Percentiles rank a stretch among this genome's conserved stretches.
These are phyloP conservation scores for Blastobotrys buckinghamii DNA, from an alignment of 1,139 yeast genomes.

Conservation along the genomic window DNA sequence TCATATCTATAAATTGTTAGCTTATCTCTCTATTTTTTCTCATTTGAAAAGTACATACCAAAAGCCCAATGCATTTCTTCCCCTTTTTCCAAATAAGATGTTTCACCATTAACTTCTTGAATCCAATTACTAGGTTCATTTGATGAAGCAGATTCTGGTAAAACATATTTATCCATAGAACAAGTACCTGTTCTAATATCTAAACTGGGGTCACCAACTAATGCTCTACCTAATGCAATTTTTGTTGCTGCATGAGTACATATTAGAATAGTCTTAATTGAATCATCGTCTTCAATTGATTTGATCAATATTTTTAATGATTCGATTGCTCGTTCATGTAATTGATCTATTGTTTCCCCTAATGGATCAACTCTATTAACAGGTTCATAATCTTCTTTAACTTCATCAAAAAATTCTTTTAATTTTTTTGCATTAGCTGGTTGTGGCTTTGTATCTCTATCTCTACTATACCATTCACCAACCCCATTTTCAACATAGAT, in stretches of 20 bases:
- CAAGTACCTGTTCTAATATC: conserved; percentile 51
- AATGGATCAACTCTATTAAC: conserved; percentile 50
- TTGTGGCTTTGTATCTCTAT: conserved; percentile 26
- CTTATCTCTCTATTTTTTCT: not conserved
- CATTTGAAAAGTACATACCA: conserved; percentile 36
- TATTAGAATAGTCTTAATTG: conserved; percentile 50
- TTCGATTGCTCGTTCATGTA: conserved; percentile 47
- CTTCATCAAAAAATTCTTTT: conserved; percentile 44
- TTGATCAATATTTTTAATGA: conserved; percentile 51
- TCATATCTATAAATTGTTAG: conserved; percentile 28
- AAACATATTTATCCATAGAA: conserved; percentile 49
- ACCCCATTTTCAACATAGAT: conserved; percentile 65
- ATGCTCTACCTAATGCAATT: conserved; percentile 68
- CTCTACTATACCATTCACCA: conserved; percentile 38
- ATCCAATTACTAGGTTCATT: conserved; percentile 44
- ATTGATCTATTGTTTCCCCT: conserved; percentile 64
- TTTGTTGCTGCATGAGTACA: conserved; percentile 84
- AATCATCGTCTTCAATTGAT: conserved; percentile 45
- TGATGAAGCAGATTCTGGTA: conserved; percentile 37
- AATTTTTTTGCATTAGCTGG: conserved; percentile 46
- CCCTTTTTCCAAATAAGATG: conserved; percentile 62
- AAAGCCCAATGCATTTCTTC: conserved; percentile 93
- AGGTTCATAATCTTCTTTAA: conserved; percentile 38
- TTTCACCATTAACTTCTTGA: conserved; percentile 58
- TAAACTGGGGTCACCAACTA: conserved; percentile 46